Evolutionary conservation across 2,329 filamentous ascomycete species (phyloP).

Genomic region (Claviceps sp.): DNA sequence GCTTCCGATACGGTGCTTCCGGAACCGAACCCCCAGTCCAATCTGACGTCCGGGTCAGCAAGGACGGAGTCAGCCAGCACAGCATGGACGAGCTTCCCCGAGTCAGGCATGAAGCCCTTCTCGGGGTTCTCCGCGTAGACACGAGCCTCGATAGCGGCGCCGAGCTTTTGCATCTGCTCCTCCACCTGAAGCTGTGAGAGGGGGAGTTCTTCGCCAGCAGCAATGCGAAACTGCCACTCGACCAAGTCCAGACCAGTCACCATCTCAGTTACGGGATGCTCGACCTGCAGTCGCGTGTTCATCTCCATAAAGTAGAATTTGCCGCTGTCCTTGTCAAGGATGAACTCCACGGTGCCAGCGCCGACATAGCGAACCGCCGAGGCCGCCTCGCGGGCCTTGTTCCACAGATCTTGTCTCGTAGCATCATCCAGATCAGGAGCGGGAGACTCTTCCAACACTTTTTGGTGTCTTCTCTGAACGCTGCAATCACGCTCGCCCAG

Average conservation of each 20-base stretch:
- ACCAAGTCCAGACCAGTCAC: conserved; percentile 65
- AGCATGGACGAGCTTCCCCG: conserved; percentile 74
- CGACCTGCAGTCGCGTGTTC: conserved; percentile 84
- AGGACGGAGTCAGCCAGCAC: conserved; percentile 51
- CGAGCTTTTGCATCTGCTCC: conserved; percentile 56
- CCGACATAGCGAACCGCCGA: conserved; percentile 77
- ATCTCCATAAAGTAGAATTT: conserved; percentile 77
- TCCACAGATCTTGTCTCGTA: conserved; percentile 49
- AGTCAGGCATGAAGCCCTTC: conserved; percentile 86
- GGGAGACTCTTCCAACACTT: conserved; percentile 81
- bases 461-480: conserved; percentile 76
- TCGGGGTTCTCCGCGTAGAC: conserved; percentile 95
- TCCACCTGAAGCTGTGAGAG: conserved; percentile 53
- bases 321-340: conserved; percentile 70
- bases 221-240: conserved; percentile 84
- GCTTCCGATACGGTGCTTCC: conserved; percentile 88
- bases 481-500: conserved; percentile 83
- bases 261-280: conserved; percentile 79
- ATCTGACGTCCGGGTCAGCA: conserved; percentile 59
- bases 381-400: conserved; percentile 50
- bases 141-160: conserved; percentile 85
- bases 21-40: conserved; percentile 84
- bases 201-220: conserved; percentile 42
- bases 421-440: conserved; percentile 52
- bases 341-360: conserved; percentile 81